Evolutionary conservation across 495 filamentous ascomycete genomes (phyloP).

Genomic region (Umbilicaria muhlenbergii): DNA sequence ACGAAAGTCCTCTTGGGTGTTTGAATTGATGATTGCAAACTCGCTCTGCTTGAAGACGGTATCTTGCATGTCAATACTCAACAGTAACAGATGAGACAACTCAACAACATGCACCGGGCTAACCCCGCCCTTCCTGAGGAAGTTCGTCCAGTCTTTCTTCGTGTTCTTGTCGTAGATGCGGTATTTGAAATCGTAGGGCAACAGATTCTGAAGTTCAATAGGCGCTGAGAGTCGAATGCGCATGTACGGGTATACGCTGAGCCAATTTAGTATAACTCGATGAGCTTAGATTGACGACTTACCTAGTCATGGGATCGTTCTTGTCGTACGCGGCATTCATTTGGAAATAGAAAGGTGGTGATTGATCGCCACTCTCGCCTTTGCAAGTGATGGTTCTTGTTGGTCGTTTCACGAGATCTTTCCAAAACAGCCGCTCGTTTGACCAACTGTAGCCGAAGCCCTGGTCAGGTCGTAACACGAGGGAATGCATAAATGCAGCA

Average conservation of each 20-base stretch:
- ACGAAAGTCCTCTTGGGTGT: conserved; percentile 70
- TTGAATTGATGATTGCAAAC: conserved; percentile 91
- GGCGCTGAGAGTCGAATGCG: conserved; percentile 76
- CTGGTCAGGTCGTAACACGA: conserved; percentile 86
- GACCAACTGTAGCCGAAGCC: conserved; percentile 97
- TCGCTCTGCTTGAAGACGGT: conserved; percentile 89
- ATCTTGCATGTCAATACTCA: conserved; percentile 93
- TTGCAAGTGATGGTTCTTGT: conserved; percentile 75
- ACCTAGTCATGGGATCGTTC: conserved; percentile 63
- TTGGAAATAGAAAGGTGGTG: conserved; percentile 90
- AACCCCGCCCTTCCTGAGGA: conserved; percentile 85
- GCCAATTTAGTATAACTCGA: conserved; percentile 13
- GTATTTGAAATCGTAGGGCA: conserved; percentile 98
- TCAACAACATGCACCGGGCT: conserved; percentile 96
- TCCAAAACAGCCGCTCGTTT: conserved; percentile 77
- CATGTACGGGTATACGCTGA: conserved; percentile 84
- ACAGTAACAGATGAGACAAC: conserved; percentile 75
- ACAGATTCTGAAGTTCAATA: conserved; percentile 82
- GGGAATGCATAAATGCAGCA: conserved; percentile 74
- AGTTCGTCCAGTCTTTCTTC: conserved; percentile 97
- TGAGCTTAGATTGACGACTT: conserved; percentile 5
- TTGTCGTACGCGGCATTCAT: conserved; percentile 70
- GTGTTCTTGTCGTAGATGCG: conserved; percentile 96
- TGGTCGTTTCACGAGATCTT: conserved; percentile 67
- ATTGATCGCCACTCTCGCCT: conserved; percentile 60